These are phyloP conservation scores for grape (Vitis vinifera) DNA, from an alignment of 164 flowering plant genomes.

Conservation along the genomic window ASM3070453v1 NC_081809.1:25646001-25646500, in stretches of 20 bases:
- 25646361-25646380: not conserved
- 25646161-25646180: slow-evolving; percentile 6
- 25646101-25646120: slow-evolving; percentile 10
- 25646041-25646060: not conserved
- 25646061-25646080: slow-evolving; percentile 27
- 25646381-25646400: not conserved
- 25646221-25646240: not conserved
- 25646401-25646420: slow-evolving; percentile 4
- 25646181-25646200: slow-evolving; percentile 33
- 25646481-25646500: slow-evolving; percentile 20
- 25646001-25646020: not conserved
- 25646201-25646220: slow-evolving; percentile 17
- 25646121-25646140: slow-evolving; percentile 2
- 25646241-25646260: not conserved
- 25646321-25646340: not conserved
- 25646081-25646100: slow-evolving; percentile 8
- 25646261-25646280: not conserved
- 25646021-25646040: slow-evolving; percentile 1
- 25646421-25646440: not conserved
- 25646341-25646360: not conserved
- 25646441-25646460: slow-evolving; percentile 8
- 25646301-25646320: slow-evolving; percentile 1
- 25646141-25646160: slow-evolving; percentile 2
- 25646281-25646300: not conserved
- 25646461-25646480: slow-evolving; percentile 20